Base-by-base conservation (phyloP, 1,284 basidiomycete species). In the Volvariella surrecta region DNA sequence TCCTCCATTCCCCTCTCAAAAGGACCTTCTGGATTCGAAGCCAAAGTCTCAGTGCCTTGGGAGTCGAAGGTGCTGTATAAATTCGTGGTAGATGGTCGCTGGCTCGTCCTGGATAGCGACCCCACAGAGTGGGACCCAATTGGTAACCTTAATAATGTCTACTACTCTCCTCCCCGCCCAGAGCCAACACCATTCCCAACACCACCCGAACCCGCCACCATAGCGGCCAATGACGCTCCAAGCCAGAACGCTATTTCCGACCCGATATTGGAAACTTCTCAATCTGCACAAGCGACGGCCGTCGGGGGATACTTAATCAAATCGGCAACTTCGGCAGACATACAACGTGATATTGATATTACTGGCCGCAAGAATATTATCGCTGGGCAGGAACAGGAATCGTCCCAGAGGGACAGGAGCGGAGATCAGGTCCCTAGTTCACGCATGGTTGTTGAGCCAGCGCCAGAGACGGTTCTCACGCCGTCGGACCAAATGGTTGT, bases 111-210 rank as follows among this genome's bases (percentile, higher is more conserved):
- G 42, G 66, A 71, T 35, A 68, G 70, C 47, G 68, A 69, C 48
- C 79, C 82, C 4, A 79, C 76, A 42, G 82, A 83, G 57, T 53
- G 59, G 1, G 86, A 89, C 52, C 58, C 61, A 18, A 60, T 65
- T 22, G 83, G 83, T 22, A 84, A 82, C 58, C 57, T 80, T 17
- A 90, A 90, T 60, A 88, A 90, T 54, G 64, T 86, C 43, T 79
- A 82, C 53, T 64, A 64, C 37, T 71, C 83, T 1, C 79, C 79
- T 2, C 8, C 34, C 6, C 34, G 34, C 15, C 64, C 72, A 43
- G 76, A 74, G 48, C 76, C 73, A 8, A 43, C 49, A 10, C 50
- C 54, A 34, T 40, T 16, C 40, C 38, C 39, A 6, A 34, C 50
- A 32, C 46, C 46, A 19, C 20, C 34, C 37, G 40, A 34, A 21